These are phyloP conservation scores for Xylariomycetidae sp. DNA, from an alignment of 2,329 filamentous ascomycete species.

Conservation along the genomic window DNA sequence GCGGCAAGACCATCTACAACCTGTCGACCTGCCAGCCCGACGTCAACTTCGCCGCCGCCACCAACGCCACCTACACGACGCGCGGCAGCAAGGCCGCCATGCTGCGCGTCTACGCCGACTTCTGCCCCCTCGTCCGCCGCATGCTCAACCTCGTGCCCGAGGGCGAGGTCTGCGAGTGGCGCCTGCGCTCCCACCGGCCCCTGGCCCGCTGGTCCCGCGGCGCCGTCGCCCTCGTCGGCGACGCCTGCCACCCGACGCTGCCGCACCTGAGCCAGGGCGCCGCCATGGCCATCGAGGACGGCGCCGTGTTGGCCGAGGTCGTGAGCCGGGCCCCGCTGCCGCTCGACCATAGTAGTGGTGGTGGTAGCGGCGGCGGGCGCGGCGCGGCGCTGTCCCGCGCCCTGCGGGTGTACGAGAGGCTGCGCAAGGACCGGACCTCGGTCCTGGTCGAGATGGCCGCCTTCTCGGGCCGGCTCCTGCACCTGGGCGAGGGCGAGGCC, in stretches of 20 bases:
- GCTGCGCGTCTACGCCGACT: constrained; percentile 57
- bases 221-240: constrained; percentile 53
- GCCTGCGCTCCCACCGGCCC: constrained; percentile 52
- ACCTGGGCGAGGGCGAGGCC: constrained; percentile 53
- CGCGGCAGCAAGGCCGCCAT: constrained; percentile 56
- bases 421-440: constrained; percentile 52
- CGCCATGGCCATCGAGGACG: constrained; percentile 65
- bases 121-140: constrained; percentile 53
- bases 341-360: no score
- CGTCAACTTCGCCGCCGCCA: constrained; percentile 52
- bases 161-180: constrained; percentile 62
- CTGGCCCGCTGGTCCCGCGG: constrained; percentile 56
- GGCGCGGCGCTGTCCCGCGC: constrained; percentile 40
- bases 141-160: constrained; percentile 58
- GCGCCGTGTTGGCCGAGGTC: constrained; percentile 52
- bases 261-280: constrained; percentile 65
- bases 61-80: constrained; percentile 58
- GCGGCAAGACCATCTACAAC: constrained; percentile 62
- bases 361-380: constrained; percentile 21
- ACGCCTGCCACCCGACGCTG: constrained; percentile 64
- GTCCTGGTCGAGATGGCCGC: constrained; percentile 50
- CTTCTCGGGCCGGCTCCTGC: constrained; percentile 47
- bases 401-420: constrained; percentile 49
- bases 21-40: constrained; percentile 60
- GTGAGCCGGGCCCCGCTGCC: constrained; percentile 38